Evolutionary conservation across 352 stramenopile genomes (phyloP).

Genomic region (Aphanomyces stellatus): DNA sequence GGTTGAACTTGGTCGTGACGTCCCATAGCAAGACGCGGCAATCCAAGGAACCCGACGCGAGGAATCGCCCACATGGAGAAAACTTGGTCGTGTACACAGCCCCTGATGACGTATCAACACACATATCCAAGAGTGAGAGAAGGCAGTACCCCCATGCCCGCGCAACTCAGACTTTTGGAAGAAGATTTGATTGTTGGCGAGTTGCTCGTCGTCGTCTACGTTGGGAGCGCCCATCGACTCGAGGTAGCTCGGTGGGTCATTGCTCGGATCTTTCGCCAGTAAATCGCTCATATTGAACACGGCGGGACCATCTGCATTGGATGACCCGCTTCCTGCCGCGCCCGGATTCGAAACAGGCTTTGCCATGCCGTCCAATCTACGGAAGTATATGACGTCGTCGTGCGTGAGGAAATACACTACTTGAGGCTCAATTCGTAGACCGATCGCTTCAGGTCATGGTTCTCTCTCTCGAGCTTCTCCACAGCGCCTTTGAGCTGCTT

Average conservation of each 20-base stretch:
- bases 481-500: conserved; percentile 72
- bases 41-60: conserved; percentile 73
- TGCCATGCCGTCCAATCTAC: conserved; percentile 60
- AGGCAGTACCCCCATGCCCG: conserved; percentile 29
- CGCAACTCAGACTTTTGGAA: conserved; percentile 76
- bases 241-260: conserved; percentile 12
- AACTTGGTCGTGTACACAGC: conserved; percentile 85
- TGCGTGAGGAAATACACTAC: conserved; percentile 25
- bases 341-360: conserved; percentile 21
- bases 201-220: conserved; percentile 40
- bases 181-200: conserved; percentile 46
- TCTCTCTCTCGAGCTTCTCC: conserved; percentile 80
- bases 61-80: conserved; percentile 65
- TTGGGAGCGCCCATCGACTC: conserved; percentile 29
- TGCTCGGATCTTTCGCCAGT: conserved; percentile 34
- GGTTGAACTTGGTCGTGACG: conserved; percentile 84
- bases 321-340: background rate
- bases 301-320: conserved; percentile 27
- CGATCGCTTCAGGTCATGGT: conserved; percentile 86
- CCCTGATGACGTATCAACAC: too few species aligned
- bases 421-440: conserved; percentile 86
- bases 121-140: background rate
- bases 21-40: conserved; percentile 80
- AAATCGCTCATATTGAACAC: conserved; percentile 62
- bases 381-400: conserved; percentile 7